phyloP scores from a whole-genome alignment of 768 basidiomycete genomes.

The Rubroboletus satanas region DNA sequence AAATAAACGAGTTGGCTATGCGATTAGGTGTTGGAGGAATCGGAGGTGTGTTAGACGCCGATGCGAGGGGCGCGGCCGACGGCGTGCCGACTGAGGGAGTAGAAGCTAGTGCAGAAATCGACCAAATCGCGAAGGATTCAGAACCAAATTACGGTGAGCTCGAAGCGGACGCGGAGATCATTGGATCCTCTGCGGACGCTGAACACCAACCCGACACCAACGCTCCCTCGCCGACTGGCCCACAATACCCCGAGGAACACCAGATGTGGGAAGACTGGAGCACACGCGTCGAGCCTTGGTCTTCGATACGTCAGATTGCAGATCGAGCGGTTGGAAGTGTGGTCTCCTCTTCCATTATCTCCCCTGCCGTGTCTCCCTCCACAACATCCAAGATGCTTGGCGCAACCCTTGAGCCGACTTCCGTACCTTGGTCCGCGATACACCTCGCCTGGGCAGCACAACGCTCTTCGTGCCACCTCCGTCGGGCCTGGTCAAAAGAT shows the following conservation, averaged over 20 bases:
- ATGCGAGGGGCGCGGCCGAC: not conserved
- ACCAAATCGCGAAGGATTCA: slow-evolving; percentile 3
- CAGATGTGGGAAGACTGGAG: slow-evolving; percentile 67
- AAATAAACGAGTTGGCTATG: slow-evolving; percentile 78
- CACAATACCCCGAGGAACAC: slow-evolving; percentile 18
- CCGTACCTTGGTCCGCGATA: slow-evolving; percentile 65
- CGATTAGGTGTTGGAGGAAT: slow-evolving; percentile 78
- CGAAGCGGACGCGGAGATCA: slow-evolving; percentile 16
- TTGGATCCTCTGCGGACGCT: slow-evolving; percentile 16
- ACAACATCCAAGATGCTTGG: slow-evolving; percentile 18
- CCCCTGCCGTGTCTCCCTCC: slow-evolving; percentile 6
- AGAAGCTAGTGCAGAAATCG: slow-evolving; percentile 2
- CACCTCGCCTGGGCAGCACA: slow-evolving; percentile 63
- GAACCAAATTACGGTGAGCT: slow-evolving; percentile 11
- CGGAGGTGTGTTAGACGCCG: slow-evolving; percentile 57
- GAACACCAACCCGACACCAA: not conserved
- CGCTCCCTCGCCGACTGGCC: not conserved
- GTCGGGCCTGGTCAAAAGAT: slow-evolving; percentile 61
- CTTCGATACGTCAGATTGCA: slow-evolving; percentile 64
- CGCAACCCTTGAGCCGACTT: slow-evolving; percentile 42
- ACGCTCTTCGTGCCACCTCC: slow-evolving; percentile 44
- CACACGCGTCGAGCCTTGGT: slow-evolving; percentile 62
- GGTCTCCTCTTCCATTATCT: slow-evolving; percentile 33
- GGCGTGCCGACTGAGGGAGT: not conserved
- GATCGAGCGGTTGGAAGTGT: slow-evolving; percentile 73